Percentiles rank a stretch among this genome's conserved stretches.
Evolutionary conservation across 1,284 basidiomycete species (phyloP).

Genomic region (Psilocybe mexicana): DNA sequence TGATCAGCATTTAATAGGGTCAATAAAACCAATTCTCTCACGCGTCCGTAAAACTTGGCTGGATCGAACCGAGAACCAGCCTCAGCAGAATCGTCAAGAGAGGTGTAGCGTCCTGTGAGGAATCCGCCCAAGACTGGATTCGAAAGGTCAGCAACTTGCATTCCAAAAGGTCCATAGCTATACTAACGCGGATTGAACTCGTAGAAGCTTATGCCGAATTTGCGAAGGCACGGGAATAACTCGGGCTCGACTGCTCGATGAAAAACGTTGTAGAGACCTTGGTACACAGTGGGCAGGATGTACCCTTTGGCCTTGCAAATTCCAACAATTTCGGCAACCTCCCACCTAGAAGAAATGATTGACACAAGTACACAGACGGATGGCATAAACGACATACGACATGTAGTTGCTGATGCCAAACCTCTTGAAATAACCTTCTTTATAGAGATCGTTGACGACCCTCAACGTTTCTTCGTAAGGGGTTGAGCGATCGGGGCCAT

Average conservation of each 20-base stretch:
- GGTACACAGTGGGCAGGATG: conserved; percentile 67
- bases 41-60: conserved; percentile 33
- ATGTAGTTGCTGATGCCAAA: conserved; percentile 40
- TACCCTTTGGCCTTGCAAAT: conserved; percentile 57
- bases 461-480: conserved; percentile 51
- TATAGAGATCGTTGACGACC: conserved; percentile 48
- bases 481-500: conserved; percentile 50
- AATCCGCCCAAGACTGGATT: conserved; percentile 45
- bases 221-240: conserved; percentile 63
- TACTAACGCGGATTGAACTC: conserved; percentile 50
- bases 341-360: conserved; percentile 34
- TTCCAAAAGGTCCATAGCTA: background rate
- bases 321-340: conserved; percentile 65
- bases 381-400: conserved; percentile 23
- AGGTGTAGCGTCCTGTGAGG: conserved; percentile 41
- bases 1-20: background rate
- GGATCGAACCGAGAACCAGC: conserved; percentile 46
- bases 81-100: conserved; percentile 34
- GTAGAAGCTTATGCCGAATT: conserved; percentile 62
- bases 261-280: conserved; percentile 62
- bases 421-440: conserved; percentile 38
- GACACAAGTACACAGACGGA: background rate
- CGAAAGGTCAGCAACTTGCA: background rate
- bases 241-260: conserved; percentile 56
- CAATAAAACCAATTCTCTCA: conserved; percentile 13